Percentiles rank a stretch among this genome's conserved stretches.
phyloP scores from a whole-genome alignment of 2,329 filamentous ascomycete species.

The Talaromyces sp. region DNA sequence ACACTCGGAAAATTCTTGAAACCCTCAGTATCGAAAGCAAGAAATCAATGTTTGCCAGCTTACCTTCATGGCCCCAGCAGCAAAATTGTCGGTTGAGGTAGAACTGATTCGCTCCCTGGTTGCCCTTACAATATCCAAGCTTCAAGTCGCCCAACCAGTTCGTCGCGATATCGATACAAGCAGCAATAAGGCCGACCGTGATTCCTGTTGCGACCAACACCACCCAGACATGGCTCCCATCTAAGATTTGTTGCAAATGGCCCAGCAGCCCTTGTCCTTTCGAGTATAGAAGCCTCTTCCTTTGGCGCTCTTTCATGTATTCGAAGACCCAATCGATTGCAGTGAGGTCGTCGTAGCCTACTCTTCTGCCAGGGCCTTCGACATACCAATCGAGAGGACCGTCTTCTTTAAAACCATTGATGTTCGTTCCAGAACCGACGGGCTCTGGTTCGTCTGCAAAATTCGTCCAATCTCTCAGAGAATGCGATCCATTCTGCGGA shows the following conservation, averaged over 20 bases:
- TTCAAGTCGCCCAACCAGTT: slow-evolving; percentile 95
- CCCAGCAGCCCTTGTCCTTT: slow-evolving; percentile 66
- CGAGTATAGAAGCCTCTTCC: slow-evolving; percentile 69
- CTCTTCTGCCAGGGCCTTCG: slow-evolving; percentile 80
- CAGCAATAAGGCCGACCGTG: slow-evolving; percentile 76
- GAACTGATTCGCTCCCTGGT: slow-evolving; percentile 74
- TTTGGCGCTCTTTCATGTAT: slow-evolving; percentile 90
- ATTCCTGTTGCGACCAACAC: slow-evolving; percentile 81
- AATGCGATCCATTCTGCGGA: slow-evolving; percentile 20
- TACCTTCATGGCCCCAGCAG: slow-evolving; percentile 78
- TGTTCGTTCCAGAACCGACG: slow-evolving; percentile 15
- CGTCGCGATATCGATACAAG: slow-evolving; percentile 80
- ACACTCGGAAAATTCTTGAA: slow-evolving; percentile 65
- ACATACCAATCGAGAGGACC: slow-evolving; percentile 70
- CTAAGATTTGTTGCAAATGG: slow-evolving; percentile 65
- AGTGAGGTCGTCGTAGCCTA: slow-evolving; percentile 92
- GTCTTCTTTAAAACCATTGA: slow-evolving; percentile 34
- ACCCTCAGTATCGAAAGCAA: slow-evolving; percentile 12
- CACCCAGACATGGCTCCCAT: slow-evolving; percentile 87
- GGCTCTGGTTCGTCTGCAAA: not conserved
- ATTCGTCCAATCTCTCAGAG: slow-evolving; percentile 21
- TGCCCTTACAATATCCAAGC: slow-evolving; percentile 74
- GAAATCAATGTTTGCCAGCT: slow-evolving; percentile 8
- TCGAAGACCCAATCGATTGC: slow-evolving; percentile 99
- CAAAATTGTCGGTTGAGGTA: slow-evolving; percentile 90